Evolutionary conservation across 2,329 filamentous ascomycete species (phyloP).

Genomic region (Paecilomyces sp.): DNA sequence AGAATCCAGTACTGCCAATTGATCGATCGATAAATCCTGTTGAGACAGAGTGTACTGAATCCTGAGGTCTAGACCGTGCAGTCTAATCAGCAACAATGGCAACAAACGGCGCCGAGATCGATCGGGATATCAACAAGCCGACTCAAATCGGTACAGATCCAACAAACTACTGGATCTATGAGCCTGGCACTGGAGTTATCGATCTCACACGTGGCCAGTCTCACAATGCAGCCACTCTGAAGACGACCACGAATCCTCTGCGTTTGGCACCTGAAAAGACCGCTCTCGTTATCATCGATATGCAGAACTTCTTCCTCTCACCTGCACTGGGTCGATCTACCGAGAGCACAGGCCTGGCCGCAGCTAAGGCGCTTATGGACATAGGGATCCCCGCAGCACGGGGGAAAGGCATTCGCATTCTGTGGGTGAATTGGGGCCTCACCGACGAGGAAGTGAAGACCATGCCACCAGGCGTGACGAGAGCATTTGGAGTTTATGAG

Average conservation of each 20-base stretch:
- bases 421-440: constrained; percentile 55
- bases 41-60: neutral
- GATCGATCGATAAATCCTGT: neutral
- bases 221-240: neutral
- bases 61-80: neutral
- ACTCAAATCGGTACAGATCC: neutral
- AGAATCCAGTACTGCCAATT: no score
- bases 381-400: constrained; percentile 43
- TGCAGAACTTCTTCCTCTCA: constrained; percentile 49
- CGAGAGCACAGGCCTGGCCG: constrained; percentile 35
- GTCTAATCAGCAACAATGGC: neutral
- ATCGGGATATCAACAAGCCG: neutral
- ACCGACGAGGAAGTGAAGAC: constrained; percentile 43
- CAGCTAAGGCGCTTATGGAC: constrained; percentile 35
- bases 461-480: constrained; percentile 45
- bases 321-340: constrained; percentile 33
- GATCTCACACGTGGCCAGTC: neutral
- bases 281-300: constrained; percentile 47
- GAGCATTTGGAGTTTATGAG: constrained; percentile 40
- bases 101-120: neutral
- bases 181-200: neutral
- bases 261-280: constrained; percentile 34
- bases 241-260: constrained; percentile 22
- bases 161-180: neutral
- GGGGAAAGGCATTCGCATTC: constrained; percentile 41